Conservation (phyloP, 306 rosid genomes). For the Delonix regia region DNA sequence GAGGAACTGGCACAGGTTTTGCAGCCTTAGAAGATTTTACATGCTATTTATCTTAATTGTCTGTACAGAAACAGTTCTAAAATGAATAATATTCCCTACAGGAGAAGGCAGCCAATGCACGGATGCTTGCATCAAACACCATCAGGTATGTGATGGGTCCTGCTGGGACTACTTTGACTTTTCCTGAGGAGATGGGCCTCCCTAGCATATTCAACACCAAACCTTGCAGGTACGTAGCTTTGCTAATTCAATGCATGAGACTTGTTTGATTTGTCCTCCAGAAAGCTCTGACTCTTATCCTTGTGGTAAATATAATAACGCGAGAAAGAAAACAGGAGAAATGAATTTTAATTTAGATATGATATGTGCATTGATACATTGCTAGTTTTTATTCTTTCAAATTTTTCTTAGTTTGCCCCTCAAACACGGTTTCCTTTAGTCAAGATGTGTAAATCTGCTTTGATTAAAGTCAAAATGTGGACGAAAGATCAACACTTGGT, state of each 20-base stretch:
- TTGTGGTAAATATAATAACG: slow-evolving; percentile 9
- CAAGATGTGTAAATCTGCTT: background rate
- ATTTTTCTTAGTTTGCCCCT: background rate
- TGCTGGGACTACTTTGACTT: slow-evolving; percentile 58
- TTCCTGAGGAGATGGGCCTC: slow-evolving; percentile 64
- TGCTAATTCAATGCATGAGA: slow-evolving; percentile 14
- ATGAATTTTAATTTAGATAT: background rate
- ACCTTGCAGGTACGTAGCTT: slow-evolving; percentile 35
- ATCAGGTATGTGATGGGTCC: slow-evolving; percentile 65
- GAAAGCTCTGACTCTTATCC: slow-evolving; percentile 15
- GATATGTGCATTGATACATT: background rate
- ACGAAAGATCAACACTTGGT: background rate
- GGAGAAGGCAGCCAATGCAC: slow-evolving; percentile 73
- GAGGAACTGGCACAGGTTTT: slow-evolving; percentile 88
- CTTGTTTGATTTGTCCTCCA: slow-evolving; percentile 24
- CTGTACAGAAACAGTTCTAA: background rate
- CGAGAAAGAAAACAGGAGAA: slow-evolving; percentile 11
- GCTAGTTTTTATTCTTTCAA: background rate
- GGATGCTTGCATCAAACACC: slow-evolving; percentile 54
- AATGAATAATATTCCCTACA: slow-evolving; percentile 21
- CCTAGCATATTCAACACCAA: slow-evolving; percentile 58
- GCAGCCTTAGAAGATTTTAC: background rate
- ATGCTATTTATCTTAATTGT: background rate
- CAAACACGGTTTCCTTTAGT: background rate
- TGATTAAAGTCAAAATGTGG: background rate